Evolutionary conservation across 1,139 yeast species (phyloP), one percentile per base, ranked within the genome.

Genomic region (Pichia sp.): DNA sequence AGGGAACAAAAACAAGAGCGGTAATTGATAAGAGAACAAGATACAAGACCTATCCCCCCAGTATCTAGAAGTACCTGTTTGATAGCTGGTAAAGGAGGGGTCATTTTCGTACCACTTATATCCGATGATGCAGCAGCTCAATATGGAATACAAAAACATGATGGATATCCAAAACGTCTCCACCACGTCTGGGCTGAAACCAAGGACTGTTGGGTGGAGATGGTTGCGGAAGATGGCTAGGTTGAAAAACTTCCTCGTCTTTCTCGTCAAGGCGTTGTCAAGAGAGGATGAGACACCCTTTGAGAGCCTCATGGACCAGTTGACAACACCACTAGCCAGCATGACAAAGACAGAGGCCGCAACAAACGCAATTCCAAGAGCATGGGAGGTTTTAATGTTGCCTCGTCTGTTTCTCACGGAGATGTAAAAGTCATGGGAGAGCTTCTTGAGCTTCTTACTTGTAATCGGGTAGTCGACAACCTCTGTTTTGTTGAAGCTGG

Each of bases 21-120:
- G 90, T 59, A 81, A 62, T 61, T 80, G 70, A 48, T 78, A 77
- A 47, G 82, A 75, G 5, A 80, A 69, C 34, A 85, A 59, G 45
- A 83, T 72, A 30, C 86, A 89, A 1, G 85, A 68, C 67, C 95
- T 75, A 63, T 82, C 86, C 47, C 84, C 88, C 44, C 80, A 68
- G 58, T 78, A 77, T 62, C 84, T 72, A 54, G 82, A 79, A 62
- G 81, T 70, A 62, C 79, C 85, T 26, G 68, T 61, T 54, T 65
- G 63, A 16, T 64, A 69, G 0, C 75, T 65, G 7, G 69, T 66
- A 62, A 80, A 77, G 31, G 75, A 62, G 23, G 70, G 70, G 53
- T 66, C 67, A 50, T 75, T 74, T 64, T 73, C 66, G 57, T 71
- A 67, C 66, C 74, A 80, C 47, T 76, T 72, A 48, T 80, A 71